A percentile compares a stretch with the other conserved stretches of the same genome.
Evolutionary conservation across 2,329 filamentous ascomycete genomes (phyloP).

Genomic region (Penicillium vulpinum): DNA sequence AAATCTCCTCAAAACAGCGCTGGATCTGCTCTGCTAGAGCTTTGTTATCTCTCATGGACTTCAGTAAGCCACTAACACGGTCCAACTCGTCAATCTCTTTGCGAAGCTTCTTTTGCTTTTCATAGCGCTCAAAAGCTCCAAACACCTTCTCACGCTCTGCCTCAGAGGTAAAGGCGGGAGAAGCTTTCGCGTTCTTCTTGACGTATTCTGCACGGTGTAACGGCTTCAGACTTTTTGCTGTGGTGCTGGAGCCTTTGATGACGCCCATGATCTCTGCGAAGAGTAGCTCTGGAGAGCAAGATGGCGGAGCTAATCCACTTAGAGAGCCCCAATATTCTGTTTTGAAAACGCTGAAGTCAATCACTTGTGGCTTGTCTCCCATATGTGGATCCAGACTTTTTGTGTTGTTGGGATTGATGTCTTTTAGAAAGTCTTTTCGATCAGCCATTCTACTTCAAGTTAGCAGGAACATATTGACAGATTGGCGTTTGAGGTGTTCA

Average conservation of each 20-base stretch:
- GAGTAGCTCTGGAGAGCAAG: slow-evolving; percentile 23
- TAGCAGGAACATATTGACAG: background rate
- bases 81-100: slow-evolving; percentile 19
- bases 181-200: slow-evolving; percentile 15
- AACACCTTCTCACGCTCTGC: slow-evolving; percentile 23
- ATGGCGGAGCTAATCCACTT: slow-evolving; percentile 7
- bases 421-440: slow-evolving; percentile 14
- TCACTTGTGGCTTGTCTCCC: background rate
- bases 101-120: slow-evolving; percentile 19
- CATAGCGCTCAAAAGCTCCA: slow-evolving; percentile 28
- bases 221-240: slow-evolving; percentile 16
- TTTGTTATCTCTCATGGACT: slow-evolving; percentile 11
- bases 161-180: slow-evolving; percentile 25
- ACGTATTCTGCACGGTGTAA: slow-evolving; percentile 25
- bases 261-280: slow-evolving; percentile 36
- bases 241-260: slow-evolving; percentile 28
- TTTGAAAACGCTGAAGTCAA: slow-evolving; percentile 32
- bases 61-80: slow-evolving; percentile 24
- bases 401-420: background rate
- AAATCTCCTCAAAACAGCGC: slow-evolving; percentile 15
- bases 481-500: background rate
- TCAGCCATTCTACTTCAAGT: slow-evolving; percentile 10
- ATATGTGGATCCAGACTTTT: background rate
- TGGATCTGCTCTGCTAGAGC: slow-evolving; percentile 4
- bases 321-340: slow-evolving; percentile 31